Percentiles rank a stretch among this genome's conserved stretches.
Conservation (phyloP, 805 yeast species). For the Danielozyma ontarioensis region DNA sequence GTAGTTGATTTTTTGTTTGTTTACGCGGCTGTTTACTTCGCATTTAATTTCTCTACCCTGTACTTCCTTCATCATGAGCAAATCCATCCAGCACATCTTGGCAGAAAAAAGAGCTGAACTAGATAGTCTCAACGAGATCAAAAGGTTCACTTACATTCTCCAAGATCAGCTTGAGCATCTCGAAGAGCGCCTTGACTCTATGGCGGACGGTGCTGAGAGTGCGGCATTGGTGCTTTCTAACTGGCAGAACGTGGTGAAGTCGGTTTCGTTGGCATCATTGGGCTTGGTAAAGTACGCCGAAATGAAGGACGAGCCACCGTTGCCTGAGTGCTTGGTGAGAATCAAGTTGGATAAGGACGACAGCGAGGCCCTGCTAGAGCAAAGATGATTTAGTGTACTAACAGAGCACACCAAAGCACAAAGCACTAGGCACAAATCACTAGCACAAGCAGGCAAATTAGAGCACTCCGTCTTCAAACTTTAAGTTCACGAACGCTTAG, state of each 20-base stretch:
- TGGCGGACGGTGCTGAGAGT: slow-evolving; percentile 56
- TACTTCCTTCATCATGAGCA: background rate
- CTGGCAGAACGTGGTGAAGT: slow-evolving; percentile 59
- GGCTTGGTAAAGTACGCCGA: slow-evolving; percentile 42
- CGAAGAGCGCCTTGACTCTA: slow-evolving; percentile 42
- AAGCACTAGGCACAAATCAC: too few relatives aligned
- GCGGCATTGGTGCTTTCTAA: slow-evolving; percentile 55
- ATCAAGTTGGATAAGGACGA: slow-evolving; percentile 45
- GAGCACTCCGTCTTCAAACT: background rate
- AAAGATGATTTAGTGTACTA: too few relatives aligned
- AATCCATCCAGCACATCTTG: slow-evolving; percentile 19
- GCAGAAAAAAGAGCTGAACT: slow-evolving; percentile 49
- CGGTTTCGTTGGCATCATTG: slow-evolving; percentile 56
- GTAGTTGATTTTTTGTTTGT: too few relatives aligned
- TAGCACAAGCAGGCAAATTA: background rate
- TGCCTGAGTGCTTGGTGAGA: slow-evolving; percentile 65
- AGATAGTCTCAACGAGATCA: slow-evolving; percentile 42
- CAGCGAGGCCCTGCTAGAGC: slow-evolving; percentile 8
- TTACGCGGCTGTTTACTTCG: too few relatives aligned
- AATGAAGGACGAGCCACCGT: slow-evolving; percentile 41
- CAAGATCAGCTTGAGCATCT: slow-evolving; percentile 44
- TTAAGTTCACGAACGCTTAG: too few relatives aligned
- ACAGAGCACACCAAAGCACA: too few relatives aligned
- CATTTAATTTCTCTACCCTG: background rate
- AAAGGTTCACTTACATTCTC: slow-evolving; percentile 40